Percentiles rank a stretch among this genome's conserved stretches.
phyloP scores from a whole-genome alignment of 2,329 filamentous ascomycete species.

The Fusarium sp. region DNA sequence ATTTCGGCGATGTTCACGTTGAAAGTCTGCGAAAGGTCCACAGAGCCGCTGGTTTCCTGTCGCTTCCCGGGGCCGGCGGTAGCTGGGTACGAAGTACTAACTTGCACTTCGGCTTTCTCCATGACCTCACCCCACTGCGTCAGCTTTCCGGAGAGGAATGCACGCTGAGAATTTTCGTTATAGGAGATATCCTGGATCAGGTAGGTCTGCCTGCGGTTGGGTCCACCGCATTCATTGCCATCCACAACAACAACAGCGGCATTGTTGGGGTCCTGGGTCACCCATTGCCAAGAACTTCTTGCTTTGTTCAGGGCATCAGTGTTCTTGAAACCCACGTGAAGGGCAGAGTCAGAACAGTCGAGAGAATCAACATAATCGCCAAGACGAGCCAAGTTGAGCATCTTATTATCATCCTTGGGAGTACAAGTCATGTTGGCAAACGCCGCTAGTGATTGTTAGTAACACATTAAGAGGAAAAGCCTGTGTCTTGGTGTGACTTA shows the following conservation, averaged over 20 bases:
- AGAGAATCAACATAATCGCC: neutral
- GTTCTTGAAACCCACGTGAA: neutral
- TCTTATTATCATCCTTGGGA: neutral
- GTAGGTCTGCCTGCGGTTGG: neutral
- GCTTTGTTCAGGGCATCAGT: neutral
- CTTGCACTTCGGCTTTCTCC: neutral
- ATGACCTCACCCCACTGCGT: neutral
- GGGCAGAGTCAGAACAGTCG: neutral
- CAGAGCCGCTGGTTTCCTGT: neutral
- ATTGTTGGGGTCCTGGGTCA: neutral
- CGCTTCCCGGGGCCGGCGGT: neutral
- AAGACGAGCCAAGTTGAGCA: slow-evolving; percentile 6
- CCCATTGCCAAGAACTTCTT: neutral
- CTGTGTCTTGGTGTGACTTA: neutral
- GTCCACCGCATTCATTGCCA: neutral
- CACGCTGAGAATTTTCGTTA: neutral
- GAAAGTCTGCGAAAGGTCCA: slow-evolving; percentile 1
- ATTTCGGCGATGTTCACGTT: slow-evolving; percentile 1
- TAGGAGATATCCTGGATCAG: neutral
- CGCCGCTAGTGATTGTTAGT: slow-evolving; percentile 1
- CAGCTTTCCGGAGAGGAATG: neutral
- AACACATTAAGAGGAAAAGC: neutral
- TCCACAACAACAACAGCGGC: neutral
- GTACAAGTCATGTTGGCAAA: slow-evolving; percentile 5
- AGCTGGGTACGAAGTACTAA: slow-evolving; percentile 1